Conservation (phyloP, 1,139 yeast species). For the Pichia terricola region DNA sequence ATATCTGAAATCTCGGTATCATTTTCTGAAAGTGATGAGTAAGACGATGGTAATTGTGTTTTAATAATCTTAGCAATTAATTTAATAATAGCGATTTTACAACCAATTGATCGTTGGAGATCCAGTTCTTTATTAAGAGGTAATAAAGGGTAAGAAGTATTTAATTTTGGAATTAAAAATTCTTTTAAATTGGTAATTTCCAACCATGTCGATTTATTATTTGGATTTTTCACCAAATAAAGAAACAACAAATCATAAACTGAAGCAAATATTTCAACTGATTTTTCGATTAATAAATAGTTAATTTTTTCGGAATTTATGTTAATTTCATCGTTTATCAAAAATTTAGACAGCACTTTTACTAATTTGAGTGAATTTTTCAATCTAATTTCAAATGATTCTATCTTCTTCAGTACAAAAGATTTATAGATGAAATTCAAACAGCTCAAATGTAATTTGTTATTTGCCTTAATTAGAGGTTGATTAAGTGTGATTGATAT, state of each 20-base stretch:
- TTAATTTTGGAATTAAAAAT: conserved; percentile 30
- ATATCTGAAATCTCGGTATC: conserved; percentile 27
- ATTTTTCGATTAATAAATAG: conserved; percentile 16
- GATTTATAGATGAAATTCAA: conserved; percentile 19
- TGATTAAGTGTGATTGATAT: conserved; percentile 19
- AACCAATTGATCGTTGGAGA: conserved; percentile 39
- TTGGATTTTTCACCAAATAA: conserved; percentile 16
- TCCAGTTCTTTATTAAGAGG: conserved; percentile 45
- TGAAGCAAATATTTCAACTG: conserved; percentile 19
- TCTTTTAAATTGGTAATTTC: conserved; percentile 36
- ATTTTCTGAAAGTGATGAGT: not conserved
- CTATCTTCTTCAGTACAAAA: conserved; percentile 15
- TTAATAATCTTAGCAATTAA: conserved; percentile 64
- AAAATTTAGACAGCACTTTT: conserved; percentile 16
- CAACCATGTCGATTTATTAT: conserved; percentile 16
- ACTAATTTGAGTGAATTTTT: conserved; percentile 15
- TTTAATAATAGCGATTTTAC: conserved; percentile 60
- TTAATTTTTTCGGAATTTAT: conserved; percentile 13
- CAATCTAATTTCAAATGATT: conserved; percentile 14
- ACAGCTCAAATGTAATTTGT: conserved; percentile 16
- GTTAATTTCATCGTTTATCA: conserved; percentile 7
- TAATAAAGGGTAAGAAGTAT: conserved; percentile 35
- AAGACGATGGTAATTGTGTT: conserved; percentile 44
- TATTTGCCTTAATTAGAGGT: conserved; percentile 11
- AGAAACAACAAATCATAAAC: conserved; percentile 19